Evolutionary conservation across 2,329 filamentous ascomycete species (phyloP).

Genomic region (Dendryphion nanum): DNA sequence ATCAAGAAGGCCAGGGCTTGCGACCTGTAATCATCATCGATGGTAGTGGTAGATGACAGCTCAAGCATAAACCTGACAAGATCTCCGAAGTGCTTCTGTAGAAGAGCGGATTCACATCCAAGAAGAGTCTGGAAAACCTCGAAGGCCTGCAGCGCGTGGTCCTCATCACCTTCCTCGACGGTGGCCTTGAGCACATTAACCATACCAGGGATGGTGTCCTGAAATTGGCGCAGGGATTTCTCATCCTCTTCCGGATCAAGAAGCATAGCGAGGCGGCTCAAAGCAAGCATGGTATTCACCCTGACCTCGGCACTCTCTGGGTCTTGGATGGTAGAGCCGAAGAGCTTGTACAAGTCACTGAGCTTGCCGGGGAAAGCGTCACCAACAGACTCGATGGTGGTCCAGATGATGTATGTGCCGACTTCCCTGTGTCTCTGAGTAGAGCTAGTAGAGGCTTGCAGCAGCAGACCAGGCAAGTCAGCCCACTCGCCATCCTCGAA

Average conservation of each 20-base stretch:
- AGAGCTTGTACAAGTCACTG: constrained; percentile 75
- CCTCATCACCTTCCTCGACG: constrained; percentile 78
- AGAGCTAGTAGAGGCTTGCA: constrained; percentile 73
- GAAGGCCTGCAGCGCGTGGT: constrained; percentile 85
- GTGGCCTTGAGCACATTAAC: constrained; percentile 84
- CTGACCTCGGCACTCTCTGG: constrained; percentile 88
- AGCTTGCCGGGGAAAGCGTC: constrained; percentile 81
- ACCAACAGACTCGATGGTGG: constrained; percentile 83
- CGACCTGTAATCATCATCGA: constrained; percentile 80
- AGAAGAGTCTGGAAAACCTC: constrained; percentile 97
- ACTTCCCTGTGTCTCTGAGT: constrained; percentile 82
- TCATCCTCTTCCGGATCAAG: constrained; percentile 84
- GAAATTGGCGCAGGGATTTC: constrained; percentile 70
- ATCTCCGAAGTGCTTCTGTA: constrained; percentile 84
- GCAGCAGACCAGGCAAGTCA: constrained; percentile 75
- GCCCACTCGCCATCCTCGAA: constrained; percentile 83
- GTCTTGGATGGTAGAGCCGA: constrained; percentile 84
- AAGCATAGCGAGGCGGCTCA: constrained; percentile 84
- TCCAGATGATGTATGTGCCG: constrained; percentile 89
- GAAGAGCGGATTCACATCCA: constrained; percentile 79
- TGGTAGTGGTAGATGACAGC: constrained; percentile 70
- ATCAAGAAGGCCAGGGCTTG: constrained; percentile 94
- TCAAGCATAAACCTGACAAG: constrained; percentile 93
- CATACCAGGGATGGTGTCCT: constrained; percentile 80
- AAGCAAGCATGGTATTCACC: constrained; percentile 88